These are phyloP conservation scores for Cordyceps sp. DNA, from an alignment of 2,329 filamentous ascomycete species.

Conservation along the genomic window DNA sequence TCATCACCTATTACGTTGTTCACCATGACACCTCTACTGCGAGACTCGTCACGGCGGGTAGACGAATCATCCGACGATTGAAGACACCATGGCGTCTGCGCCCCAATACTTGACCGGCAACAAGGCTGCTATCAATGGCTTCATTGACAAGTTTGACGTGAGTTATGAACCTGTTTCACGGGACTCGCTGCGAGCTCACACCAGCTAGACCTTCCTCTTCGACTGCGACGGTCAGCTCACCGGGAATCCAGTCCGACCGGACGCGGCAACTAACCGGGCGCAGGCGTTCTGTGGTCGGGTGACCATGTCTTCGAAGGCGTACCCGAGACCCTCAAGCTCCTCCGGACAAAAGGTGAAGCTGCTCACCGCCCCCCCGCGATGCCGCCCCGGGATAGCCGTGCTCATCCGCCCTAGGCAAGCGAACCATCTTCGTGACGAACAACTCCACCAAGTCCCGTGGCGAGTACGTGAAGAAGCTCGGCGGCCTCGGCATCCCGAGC, in stretches of 20 bases:
- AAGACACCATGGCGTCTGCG: constrained; percentile 9
- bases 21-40: background rate
- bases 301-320: constrained; percentile 76
- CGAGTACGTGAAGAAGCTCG: constrained; percentile 88
- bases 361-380: background rate
- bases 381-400: background rate
- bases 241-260: background rate
- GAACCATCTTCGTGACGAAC: constrained; percentile 91
- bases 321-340: constrained; percentile 67
- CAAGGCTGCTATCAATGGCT: constrained; percentile 57
- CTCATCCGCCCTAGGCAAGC: constrained; percentile 48
- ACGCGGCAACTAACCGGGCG: background rate
- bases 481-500: constrained; percentile 61
- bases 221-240: constrained; percentile 74
- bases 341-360: constrained; percentile 57
- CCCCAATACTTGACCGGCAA: constrained; percentile 67
- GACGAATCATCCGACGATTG: background rate
- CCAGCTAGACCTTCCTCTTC: constrained; percentile 66
- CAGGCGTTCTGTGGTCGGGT: constrained; percentile 92
- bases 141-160: constrained; percentile 86
- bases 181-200: constrained; percentile 1
- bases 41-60: background rate
- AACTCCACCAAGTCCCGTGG: constrained; percentile 93
- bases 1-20: too few relatives aligned
- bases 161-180: constrained; percentile 21